These are phyloP conservation scores for Malania oleifera DNA, from an alignment of 164 flowering plant species.

Conservation along the genomic window DNA sequence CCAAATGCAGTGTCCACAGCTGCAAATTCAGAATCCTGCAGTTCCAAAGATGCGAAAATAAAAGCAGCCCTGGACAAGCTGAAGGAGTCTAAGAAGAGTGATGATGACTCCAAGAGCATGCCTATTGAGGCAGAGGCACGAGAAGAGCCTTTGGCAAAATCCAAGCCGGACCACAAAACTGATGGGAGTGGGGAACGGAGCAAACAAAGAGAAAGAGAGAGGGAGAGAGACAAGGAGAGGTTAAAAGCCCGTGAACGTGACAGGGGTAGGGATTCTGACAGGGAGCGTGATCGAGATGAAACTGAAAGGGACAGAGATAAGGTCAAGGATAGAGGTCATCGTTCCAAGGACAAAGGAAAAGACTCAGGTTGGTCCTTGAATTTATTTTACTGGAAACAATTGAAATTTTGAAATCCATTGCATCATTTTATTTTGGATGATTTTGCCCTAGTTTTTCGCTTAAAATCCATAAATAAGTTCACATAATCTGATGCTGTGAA, in stretches of 20 bases:
- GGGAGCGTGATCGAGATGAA: conserved; percentile 51
- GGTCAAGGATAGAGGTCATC: conserved; percentile 55
- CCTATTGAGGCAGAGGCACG: conserved; percentile 41
- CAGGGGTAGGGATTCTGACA: conserved; percentile 71
- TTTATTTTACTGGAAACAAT: neutral
- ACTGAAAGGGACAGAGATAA: conserved; percentile 55
- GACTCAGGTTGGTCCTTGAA: conserved; percentile 36
- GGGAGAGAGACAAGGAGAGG: conserved; percentile 43
- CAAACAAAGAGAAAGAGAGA: conserved; percentile 48
- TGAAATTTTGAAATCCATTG: neutral
- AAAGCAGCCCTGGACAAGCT: conserved; percentile 43
- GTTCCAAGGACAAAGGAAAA: conserved; percentile 62
- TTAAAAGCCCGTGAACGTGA: conserved; percentile 48
- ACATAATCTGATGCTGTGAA: neutral
- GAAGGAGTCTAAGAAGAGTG: conserved; percentile 66
- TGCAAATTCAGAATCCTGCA: conserved; percentile 35
- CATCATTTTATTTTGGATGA: neutral
- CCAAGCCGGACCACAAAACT: conserved; percentile 39
- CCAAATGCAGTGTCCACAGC: conserved; percentile 25
- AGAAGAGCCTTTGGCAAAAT: conserved; percentile 41
- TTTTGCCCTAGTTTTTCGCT: neutral
- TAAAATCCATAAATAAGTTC: neutral
- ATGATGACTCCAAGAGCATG: conserved; percentile 46
- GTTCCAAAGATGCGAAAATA: conserved; percentile 36
- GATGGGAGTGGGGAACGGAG: conserved; percentile 51